A percentile compares a stretch with the other conserved stretches of the same genome.
Evolutionary conservation across 345 rosid genomes (phyloP).

Genomic region (Gossypium arboreum): DNA sequence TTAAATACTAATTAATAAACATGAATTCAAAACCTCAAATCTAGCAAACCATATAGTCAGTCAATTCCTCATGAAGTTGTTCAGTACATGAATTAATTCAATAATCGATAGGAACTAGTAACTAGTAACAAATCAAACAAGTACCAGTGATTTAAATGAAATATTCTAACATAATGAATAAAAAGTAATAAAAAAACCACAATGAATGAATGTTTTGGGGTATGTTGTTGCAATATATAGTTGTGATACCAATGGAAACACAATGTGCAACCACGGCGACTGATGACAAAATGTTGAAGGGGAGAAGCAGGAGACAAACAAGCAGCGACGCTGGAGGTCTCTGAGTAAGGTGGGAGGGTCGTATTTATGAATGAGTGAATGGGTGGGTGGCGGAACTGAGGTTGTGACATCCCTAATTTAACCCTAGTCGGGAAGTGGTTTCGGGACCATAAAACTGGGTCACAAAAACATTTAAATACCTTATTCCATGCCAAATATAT

Average conservation of each 20-base stretch:
- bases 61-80: background rate
- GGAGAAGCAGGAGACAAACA: too few species aligned
- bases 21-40: background rate
- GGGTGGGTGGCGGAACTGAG: too few species aligned
- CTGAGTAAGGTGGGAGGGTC: too few species aligned
- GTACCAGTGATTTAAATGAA: background rate
- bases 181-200: too few species aligned
- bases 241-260: background rate
- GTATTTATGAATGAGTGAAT: too few species aligned
- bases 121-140: background rate
- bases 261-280: accelerated
- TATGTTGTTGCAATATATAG: background rate
- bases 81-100: background rate
- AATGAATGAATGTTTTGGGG: background rate
- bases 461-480: too few species aligned
- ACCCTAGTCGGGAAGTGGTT: too few species aligned
- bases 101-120: background rate
- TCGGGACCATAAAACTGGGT: too few species aligned
- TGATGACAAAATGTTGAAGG: too few species aligned
- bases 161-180: background rate
- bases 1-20: background rate
- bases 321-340: too few species aligned
- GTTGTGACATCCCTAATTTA: too few species aligned
- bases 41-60: background rate
- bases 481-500: too few species aligned